Base-by-base conservation (phyloP, 805 yeast genomes). In the Metschnikowia amazonensis region DNA sequence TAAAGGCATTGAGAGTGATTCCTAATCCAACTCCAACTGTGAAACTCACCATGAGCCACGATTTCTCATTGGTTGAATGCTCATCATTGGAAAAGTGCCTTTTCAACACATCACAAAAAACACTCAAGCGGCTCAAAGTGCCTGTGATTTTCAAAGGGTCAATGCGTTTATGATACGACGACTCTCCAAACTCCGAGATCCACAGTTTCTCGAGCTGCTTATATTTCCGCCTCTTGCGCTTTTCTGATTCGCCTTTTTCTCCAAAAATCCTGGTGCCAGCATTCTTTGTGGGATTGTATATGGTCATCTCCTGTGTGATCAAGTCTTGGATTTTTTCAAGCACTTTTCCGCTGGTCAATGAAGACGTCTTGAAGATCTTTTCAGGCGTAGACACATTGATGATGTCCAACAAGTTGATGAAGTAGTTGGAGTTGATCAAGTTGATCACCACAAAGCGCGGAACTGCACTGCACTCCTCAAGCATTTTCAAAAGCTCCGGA, bases 341-440 rank as follows among this genome's bases (percentile, higher is more conserved):
- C 14, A 69, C 49, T 20, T 56, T 60, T 2, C 47, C 53, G 30
- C 59, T 60, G 31, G 52, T 58, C 31, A 69, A 51, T 1, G 71
- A 62, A 2, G 70, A 51, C 3, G 72, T 56, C 45, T 70, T 71
- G 69, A 74, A 68, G 27, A 65, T 62, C 50, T 69, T 75, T 43
- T 58, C 60, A 0, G 76, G 76, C 27, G 57, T 59, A 14, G 62
- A 46, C 18, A 44, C 45, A 48, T 61, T 61, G 36, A 70, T 64
- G 32, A 71, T 56, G 8, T 69, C 73, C 47, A 69, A 63, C 29
- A 71, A 56, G 49, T 67, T 70, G 16, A 62, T 51, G 44, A 71
- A 71, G 52, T 69, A 71, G 51, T 71, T 70, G 30, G 63, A 64
- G 4, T 71, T 65, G 52, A 70, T 63, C 54, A 70, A 50, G 47